phyloP scores from a whole-genome alignment of 805 yeast species.

The Starmerella floricola region DNA sequence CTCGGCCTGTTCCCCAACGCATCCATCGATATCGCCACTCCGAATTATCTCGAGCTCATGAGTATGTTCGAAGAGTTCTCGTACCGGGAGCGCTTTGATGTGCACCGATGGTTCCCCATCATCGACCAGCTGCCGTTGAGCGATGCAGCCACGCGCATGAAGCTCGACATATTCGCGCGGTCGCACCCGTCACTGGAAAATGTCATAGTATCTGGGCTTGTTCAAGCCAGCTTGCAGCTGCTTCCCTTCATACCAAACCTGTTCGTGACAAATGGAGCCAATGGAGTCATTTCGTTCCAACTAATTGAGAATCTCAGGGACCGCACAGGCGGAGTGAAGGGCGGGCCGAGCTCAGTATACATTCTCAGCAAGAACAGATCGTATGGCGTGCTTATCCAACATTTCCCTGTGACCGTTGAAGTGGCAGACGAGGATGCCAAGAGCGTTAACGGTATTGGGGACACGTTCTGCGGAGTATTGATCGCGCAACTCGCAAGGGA shows the following conservation, averaged over 20 bases:
- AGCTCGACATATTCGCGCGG: conserved; percentile 22
- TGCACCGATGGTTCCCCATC: conserved; percentile 63
- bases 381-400: conserved; percentile 51
- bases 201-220: conserved; percentile 29
- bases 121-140: conserved; percentile 46
- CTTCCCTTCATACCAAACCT: conserved; percentile 62
- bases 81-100: conserved; percentile 36
- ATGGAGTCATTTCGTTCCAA: conserved; percentile 45
- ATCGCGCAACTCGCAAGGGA: conserved; percentile 33
- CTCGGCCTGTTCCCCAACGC: conserved; percentile 40
- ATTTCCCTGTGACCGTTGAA: conserved; percentile 37
- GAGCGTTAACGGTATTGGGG: conserved; percentile 86
- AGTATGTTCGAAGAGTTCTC: conserved; percentile 42
- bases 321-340: conserved; percentile 22
- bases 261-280: conserved; percentile 52
- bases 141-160: conserved; percentile 24
- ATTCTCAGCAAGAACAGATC: conserved; percentile 16
- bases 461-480: conserved; percentile 58
- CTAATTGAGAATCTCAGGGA: conserved; percentile 25
- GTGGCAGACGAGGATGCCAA: conserved; percentile 32
- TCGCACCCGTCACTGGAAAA: conserved; percentile 23
- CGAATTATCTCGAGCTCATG: conserved; percentile 53
- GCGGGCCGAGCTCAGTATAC: conserved; percentile 20
- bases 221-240: conserved; percentile 60
- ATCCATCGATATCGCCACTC: conserved; percentile 41